Evolutionary conservation across 139 green algal species (phyloP).

Genomic region (Cymbomonas tetramitiformis): DNA sequence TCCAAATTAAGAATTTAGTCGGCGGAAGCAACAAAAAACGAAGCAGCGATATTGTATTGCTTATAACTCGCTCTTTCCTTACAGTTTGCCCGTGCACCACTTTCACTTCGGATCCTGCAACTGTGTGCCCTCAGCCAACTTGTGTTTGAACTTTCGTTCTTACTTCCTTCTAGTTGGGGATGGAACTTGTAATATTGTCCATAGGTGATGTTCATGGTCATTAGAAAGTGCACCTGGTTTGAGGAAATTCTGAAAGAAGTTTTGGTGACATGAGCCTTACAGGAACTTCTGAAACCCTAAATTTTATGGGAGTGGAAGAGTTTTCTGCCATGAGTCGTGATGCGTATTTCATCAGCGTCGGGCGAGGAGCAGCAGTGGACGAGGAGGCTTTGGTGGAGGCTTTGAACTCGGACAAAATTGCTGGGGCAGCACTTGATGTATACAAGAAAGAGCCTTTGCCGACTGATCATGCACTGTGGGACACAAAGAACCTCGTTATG

Average conservation of each 20-base stretch:
- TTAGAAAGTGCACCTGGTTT: too few species aligned
- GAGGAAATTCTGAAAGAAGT: neutral
- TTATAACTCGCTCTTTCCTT: too few species aligned
- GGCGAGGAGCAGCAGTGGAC: conserved; percentile 56
- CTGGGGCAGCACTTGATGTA: conserved; percentile 62
- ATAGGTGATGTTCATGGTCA: too few species aligned
- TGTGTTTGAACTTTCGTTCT: too few species aligned
- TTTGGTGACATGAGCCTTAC: neutral
- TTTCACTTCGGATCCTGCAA: too few species aligned
- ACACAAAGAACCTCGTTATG: conserved; percentile 57
- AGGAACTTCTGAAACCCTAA: neutral
- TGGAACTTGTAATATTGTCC: too few species aligned
- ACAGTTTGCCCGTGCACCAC: too few species aligned
- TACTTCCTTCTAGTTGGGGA: too few species aligned
- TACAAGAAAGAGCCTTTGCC: conserved; percentile 54
- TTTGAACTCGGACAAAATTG: conserved; percentile 39
- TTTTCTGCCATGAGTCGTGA: conserved; percentile 9
- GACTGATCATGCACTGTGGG: conserved; percentile 34
- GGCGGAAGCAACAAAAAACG: too few species aligned
- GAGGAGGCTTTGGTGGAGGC: conserved; percentile 52
- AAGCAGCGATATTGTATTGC: too few species aligned
- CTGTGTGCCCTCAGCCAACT: too few species aligned
- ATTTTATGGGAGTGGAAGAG: neutral
- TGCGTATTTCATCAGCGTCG: conserved; percentile 65
- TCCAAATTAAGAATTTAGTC: too few species aligned